phyloP scores from a whole-genome alignment of 2,329 filamentous ascomycete species.

The Nectriaceae sp. region DNA sequence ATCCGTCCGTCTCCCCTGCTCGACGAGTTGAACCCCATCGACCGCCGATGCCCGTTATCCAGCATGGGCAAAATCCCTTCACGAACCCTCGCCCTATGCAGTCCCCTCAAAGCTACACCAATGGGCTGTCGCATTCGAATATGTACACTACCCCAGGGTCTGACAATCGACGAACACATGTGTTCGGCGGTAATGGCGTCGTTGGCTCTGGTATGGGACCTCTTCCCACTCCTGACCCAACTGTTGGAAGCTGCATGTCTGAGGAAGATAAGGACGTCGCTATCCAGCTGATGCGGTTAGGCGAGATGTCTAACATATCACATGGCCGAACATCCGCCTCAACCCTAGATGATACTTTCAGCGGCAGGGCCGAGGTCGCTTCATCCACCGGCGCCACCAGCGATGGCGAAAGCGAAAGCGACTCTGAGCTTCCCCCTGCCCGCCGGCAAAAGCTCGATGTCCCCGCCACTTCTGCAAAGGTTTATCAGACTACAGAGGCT shows the following conservation, averaged over 20 bases:
- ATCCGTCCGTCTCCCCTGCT: conserved; percentile 92
- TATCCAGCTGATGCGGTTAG: conserved; percentile 92
- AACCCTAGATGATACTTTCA: conserved; percentile 90
- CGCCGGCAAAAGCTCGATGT: conserved; percentile 59
- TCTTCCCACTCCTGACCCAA: conserved; percentile 93
- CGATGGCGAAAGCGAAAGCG: conserved; percentile 70
- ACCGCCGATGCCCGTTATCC: conserved; percentile 73
- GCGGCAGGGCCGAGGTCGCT: conserved; percentile 80
- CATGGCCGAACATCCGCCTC: conserved; percentile 92
- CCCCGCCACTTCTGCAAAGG: conserved; percentile 44
- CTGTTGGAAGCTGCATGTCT: conserved; percentile 93
- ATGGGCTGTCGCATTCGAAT: conserved; percentile 47
- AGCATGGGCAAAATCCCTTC: conserved; percentile 77
- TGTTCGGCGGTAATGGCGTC: conserved; percentile 58
- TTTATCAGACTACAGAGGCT: conserved; percentile 54
- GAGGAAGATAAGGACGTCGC: conserved; percentile 94
- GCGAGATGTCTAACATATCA: conserved; percentile 90
- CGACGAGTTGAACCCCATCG: conserved; percentile 75
- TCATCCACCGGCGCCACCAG: conserved; percentile 86
- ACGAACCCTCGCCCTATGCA: conserved; percentile 75
- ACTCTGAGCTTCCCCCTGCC: conserved; percentile 60
- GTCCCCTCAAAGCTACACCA: conserved; percentile 76
- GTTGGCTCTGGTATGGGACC: conserved; percentile 52
- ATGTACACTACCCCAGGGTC: conserved; percentile 64
- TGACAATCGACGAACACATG: conserved; percentile 67